A percentile compares a stretch with the other conserved stretches of the same genome.
phyloP scores from a whole-genome alignment of 2,329 filamentous ascomycete genomes.

The Colletotrichum lentis region DNA sequence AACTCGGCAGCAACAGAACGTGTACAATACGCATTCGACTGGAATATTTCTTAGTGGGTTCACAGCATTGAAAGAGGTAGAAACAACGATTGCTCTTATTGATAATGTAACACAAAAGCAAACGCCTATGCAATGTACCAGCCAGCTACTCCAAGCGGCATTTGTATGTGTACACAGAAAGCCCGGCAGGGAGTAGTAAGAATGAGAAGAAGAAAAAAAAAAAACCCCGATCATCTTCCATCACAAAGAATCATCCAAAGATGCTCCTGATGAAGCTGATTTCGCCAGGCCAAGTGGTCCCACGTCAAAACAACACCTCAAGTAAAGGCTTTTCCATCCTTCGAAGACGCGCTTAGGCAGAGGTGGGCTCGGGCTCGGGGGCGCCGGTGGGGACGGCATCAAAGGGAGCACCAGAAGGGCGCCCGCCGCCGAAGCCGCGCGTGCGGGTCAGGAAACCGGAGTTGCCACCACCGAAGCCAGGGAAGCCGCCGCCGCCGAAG shows the following conservation, averaged over 20 bases:
- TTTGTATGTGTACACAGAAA: conserved; percentile 34
- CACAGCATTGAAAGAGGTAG: neutral
- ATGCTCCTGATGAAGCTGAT: conserved; percentile 10
- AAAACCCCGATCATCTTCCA: conserved; percentile 18
- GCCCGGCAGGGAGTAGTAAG: conserved; percentile 18
- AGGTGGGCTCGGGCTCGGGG: conserved; percentile 17
- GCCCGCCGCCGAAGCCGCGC: conserved; percentile 22
- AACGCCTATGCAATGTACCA: conserved; percentile 29
- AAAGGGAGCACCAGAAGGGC: conserved; percentile 9
- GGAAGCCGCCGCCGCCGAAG: conserved; percentile 22
- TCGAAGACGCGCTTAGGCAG: conserved; percentile 15
- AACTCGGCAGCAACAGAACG: too few relatives aligned
- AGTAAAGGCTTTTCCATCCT: neutral
- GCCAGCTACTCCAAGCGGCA: conserved; percentile 33
- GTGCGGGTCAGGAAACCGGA: conserved; percentile 31
- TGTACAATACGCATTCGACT: too few relatives aligned
- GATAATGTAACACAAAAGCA: conserved; percentile 13
- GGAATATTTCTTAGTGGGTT: neutral
- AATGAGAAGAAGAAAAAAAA: neutral
- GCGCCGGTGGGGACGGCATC: neutral
- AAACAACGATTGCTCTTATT: conserved; percentile 23
- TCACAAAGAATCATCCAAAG: conserved; percentile 23
- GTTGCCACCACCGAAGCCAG: conserved; percentile 25
- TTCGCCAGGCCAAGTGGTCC: conserved; percentile 16
- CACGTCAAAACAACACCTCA: conserved; percentile 8